These are phyloP conservation scores for Aspergillus sparsus DNA, from an alignment of 495 filamentous ascomycete genomes.

Conservation along the genomic window DNA sequence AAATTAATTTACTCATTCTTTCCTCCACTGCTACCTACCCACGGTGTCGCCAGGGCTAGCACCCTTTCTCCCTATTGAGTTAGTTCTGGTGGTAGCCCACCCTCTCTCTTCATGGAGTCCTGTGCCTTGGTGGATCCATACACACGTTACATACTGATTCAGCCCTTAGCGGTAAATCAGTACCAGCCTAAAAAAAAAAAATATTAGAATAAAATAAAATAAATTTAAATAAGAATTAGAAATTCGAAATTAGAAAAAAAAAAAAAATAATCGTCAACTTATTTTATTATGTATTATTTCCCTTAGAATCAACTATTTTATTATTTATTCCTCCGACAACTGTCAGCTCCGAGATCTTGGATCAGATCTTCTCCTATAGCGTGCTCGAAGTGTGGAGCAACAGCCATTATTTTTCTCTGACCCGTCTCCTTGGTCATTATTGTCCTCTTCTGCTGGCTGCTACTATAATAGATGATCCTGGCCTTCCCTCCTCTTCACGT, in stretches of 20 bases:
- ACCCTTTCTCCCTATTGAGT: not conserved
- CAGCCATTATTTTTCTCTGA: slow-evolving; percentile 39
- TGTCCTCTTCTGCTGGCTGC: slow-evolving; percentile 25
- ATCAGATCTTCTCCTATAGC: slow-evolving; percentile 51
- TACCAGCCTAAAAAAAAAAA: slow-evolving; percentile 14
- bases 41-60: not conserved
- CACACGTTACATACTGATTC: slow-evolving; percentile 22
- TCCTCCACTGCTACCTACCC: not conserved
- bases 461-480: slow-evolving; percentile 28
- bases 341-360: slow-evolving; percentile 53
- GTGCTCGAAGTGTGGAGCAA: slow-evolving; percentile 40
- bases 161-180: slow-evolving; percentile 11
- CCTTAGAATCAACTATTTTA: slow-evolving; percentile 14
- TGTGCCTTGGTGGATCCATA: slow-evolving; percentile 1
- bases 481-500: slow-evolving; percentile 20
- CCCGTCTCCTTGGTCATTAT: slow-evolving; percentile 45
- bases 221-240: slow-evolving; percentile 12
- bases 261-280: slow-evolving; percentile 5
- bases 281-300: slow-evolving; percentile 10
- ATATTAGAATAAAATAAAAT: slow-evolving; percentile 17
- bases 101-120: slow-evolving; percentile 1
- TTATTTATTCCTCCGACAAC: slow-evolving; percentile 37
- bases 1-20: not conserved
- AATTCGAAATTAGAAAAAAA: slow-evolving; percentile 16
- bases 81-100: not conserved